Evolutionary conservation across 768 basidiomycete genomes (phyloP).

Genomic region (Suillus hirtellus): DNA sequence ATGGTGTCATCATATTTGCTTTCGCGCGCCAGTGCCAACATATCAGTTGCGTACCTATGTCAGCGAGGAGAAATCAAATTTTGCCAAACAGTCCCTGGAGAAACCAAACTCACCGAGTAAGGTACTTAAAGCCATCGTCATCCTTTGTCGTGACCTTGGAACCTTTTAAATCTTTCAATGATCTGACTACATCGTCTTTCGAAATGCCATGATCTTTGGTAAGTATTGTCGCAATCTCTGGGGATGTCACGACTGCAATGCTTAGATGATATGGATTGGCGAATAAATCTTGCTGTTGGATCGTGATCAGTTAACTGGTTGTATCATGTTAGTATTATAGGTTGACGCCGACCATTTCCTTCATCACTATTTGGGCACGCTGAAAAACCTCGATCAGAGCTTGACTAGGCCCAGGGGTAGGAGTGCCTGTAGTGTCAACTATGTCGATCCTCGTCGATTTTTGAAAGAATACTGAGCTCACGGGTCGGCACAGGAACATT

Average conservation of each 20-base stretch:
- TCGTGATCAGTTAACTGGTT: background rate
- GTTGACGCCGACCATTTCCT: slow-evolving; percentile 1
- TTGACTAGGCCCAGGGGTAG: background rate
- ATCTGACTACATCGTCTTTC: background rate
- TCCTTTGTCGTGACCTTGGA: slow-evolving; percentile 5
- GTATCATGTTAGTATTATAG: background rate
- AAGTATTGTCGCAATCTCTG: background rate
- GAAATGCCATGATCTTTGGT: background rate
- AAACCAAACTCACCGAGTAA: slow-evolving; percentile 11
- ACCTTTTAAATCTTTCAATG: slow-evolving; percentile 4
- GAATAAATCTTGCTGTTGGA: slow-evolving; percentile 10
- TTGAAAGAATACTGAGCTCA: background rate
- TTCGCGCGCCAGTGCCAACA: slow-evolving; percentile 12
- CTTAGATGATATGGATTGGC: slow-evolving; percentile 12
- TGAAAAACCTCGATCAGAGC: slow-evolving; percentile 7
- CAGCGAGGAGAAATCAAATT: background rate
- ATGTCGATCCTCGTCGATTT: background rate
- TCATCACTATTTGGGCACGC: slow-evolving; percentile 5
- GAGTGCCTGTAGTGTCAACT: background rate
- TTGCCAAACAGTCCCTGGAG: background rate
- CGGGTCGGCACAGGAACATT: background rate
- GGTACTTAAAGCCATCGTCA: slow-evolving; percentile 8
- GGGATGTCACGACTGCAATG: slow-evolving; percentile 6
- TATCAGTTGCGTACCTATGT: slow-evolving; percentile 12
- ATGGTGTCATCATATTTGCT: slow-evolving; percentile 13